Evolutionary conservation across 179 eudicot species (phyloP).

Genomic region (Vitellaria paradoxa): DNA sequence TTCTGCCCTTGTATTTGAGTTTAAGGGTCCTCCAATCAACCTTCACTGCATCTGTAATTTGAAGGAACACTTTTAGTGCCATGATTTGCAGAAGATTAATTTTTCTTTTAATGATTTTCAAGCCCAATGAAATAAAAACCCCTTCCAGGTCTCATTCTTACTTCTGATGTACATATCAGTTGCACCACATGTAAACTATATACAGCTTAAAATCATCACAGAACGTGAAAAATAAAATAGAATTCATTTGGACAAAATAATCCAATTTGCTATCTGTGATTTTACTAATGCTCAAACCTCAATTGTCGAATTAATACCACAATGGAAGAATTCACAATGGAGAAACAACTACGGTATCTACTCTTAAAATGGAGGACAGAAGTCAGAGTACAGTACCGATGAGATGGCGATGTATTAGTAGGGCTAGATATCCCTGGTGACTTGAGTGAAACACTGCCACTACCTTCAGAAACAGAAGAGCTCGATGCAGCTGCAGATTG

Average conservation of each 20-base stretch:
- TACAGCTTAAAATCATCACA: background rate
- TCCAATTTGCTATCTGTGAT: background rate
- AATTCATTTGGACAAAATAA: background rate
- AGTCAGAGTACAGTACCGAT: slow-evolving; percentile 45
- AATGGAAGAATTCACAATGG: background rate
- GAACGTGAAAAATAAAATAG: background rate
- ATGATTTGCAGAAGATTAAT: background rate
- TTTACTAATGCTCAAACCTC: background rate
- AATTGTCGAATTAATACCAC: background rate
- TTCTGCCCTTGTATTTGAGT: background rate
- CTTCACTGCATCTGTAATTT: background rate
- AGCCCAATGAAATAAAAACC: too few species aligned
- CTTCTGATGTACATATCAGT: background rate
- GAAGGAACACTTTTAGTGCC: background rate
- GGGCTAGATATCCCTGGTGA: slow-evolving; percentile 73
- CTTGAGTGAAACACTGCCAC: slow-evolving; percentile 58
- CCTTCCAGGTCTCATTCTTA: background rate
- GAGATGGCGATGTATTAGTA: slow-evolving; percentile 51
- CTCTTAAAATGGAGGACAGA: background rate
- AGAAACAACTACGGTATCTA: background rate
- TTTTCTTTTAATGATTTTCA: background rate
- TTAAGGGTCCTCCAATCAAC: background rate
- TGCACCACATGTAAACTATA: background rate
- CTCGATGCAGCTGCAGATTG: slow-evolving; percentile 71
- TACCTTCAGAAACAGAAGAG: slow-evolving; percentile 68